phyloP scores from a whole-genome alignment of 176 grass and related monocot species.

The Musa schizocarpa region DNA sequence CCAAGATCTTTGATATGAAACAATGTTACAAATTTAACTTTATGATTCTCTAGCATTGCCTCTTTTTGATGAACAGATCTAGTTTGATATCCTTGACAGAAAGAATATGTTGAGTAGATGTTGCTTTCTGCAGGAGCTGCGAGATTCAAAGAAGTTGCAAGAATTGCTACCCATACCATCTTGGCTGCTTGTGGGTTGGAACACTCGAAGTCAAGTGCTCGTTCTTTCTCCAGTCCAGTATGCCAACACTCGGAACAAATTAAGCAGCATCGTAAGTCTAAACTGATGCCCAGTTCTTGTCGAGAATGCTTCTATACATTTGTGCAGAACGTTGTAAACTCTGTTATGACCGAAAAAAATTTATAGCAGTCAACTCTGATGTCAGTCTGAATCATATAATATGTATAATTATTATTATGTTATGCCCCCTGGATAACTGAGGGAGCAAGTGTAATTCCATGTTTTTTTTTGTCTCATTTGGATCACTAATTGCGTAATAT shows the following conservation, averaged over 20 bases:
- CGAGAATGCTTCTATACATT: constrained; percentile 45
- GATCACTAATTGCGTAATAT: too few species aligned
- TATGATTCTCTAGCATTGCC: neutral
- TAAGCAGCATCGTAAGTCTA: constrained; percentile 1
- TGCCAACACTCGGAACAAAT: constrained; percentile 37
- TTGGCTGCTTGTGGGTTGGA: constrained; percentile 60
- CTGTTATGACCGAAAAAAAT: constrained; percentile 21
- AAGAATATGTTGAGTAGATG: neutral
- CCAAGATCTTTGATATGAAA: neutral
- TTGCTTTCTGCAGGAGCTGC: constrained; percentile 34
- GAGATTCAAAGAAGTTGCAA: constrained; percentile 68
- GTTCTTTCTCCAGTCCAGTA: constrained; percentile 22
- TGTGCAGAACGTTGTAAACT: constrained; percentile 39
- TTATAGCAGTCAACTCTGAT: constrained; percentile 1
- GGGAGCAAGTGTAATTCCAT: neutral
- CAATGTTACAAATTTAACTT: neutral
- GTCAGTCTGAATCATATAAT: neutral
- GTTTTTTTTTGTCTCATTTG: too few species aligned
- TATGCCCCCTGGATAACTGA: neutral
- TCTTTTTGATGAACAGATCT: neutral
- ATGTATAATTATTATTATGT: neutral
- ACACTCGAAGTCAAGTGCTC: constrained; percentile 28
- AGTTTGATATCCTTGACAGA: neutral
- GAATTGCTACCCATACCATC: constrained; percentile 59
- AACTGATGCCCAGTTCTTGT: constrained; percentile 33